A percentile compares a stretch with the other conserved stretches of the same genome.
These are phyloP conservation scores for Candida alai DNA, from an alignment of 805 yeast genomes.

Conservation along the genomic window DNA sequence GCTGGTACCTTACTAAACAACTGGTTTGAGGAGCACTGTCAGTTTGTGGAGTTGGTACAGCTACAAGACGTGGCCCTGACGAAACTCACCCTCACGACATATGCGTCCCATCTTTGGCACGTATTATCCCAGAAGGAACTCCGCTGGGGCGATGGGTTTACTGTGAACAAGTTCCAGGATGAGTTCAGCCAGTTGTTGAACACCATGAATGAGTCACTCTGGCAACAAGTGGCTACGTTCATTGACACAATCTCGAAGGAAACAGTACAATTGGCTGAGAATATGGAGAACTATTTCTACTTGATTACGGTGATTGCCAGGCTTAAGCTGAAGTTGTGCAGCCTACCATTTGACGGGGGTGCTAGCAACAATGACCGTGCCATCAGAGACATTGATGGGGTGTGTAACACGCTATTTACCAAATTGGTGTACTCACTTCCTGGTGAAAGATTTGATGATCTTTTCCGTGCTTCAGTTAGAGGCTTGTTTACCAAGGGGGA, in stretches of 20 bases:
- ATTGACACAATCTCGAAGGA: constrained; percentile 2
- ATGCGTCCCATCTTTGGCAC: too few species aligned
- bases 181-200: constrained; percentile 13
- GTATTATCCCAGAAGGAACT: too few species aligned
- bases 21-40: constrained; percentile 8
- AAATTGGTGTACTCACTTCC: constrained; percentile 5
- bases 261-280: neutral
- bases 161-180: constrained; percentile 9
- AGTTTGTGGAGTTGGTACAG: neutral
- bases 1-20: constrained; percentile 1
- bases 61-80: neutral
- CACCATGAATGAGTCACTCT: constrained; percentile 10
- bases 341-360: neutral
- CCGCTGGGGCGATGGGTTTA: constrained; percentile 20
- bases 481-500: neutral
- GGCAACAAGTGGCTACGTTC: constrained; percentile 11
- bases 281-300: constrained; percentile 3
- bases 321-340: neutral
- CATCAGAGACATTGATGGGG: neutral
- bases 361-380: neutral
- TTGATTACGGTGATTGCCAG: constrained; percentile 4
- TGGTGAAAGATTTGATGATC: neutral
- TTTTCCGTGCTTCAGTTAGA: constrained; percentile 2
- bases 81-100: too few species aligned
- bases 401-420: constrained; percentile 1